Conservation (phyloP, 805 yeast genomes). For the Ogataea trehaloabstinens region DNA sequence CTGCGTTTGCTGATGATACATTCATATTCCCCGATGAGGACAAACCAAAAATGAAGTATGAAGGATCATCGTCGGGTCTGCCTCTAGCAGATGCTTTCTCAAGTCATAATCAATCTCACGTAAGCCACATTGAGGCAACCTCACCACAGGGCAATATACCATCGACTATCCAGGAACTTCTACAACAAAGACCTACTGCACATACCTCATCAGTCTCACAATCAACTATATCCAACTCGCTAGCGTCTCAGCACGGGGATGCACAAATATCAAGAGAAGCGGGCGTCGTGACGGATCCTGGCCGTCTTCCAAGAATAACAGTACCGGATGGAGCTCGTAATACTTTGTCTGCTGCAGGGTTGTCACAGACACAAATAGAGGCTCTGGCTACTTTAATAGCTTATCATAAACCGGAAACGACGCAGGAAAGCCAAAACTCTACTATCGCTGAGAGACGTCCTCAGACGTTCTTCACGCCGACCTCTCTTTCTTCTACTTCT, state of each 20-base stretch:
- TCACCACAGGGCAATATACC: conserved; percentile 16
- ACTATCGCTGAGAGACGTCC: conserved; percentile 2
- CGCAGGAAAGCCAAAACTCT: conserved; percentile 2
- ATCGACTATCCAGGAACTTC: conserved; percentile 32
- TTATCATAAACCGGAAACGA: conserved; percentile 44
- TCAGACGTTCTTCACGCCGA: conserved; percentile 5
- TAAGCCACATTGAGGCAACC: conserved; percentile 1
- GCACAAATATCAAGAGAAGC: background rate
- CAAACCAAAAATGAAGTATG: conserved; percentile 43
- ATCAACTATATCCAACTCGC: background rate
- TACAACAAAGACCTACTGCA: conserved; percentile 23
- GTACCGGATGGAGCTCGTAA: conserved; percentile 74
- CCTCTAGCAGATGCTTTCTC: conserved; percentile 4
- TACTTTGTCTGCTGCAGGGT: conserved; percentile 63
- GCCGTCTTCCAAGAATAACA: conserved; percentile 48
- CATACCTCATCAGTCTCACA: conserved; percentile 3
- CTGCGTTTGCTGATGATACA: conserved; percentile 80
- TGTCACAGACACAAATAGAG: conserved; percentile 67
- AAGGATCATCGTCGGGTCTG: conserved; percentile 8
- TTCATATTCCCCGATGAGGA: conserved; percentile 83
- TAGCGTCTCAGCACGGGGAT: background rate
- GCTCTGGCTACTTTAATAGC: conserved; percentile 72
- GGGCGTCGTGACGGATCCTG: background rate
- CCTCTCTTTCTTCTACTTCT: conserved; percentile 8
- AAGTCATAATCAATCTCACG: conserved; percentile 4